Base-by-base conservation (phyloP, 306 rosid species). In the Herpetospermum pedunculosum region DNA sequence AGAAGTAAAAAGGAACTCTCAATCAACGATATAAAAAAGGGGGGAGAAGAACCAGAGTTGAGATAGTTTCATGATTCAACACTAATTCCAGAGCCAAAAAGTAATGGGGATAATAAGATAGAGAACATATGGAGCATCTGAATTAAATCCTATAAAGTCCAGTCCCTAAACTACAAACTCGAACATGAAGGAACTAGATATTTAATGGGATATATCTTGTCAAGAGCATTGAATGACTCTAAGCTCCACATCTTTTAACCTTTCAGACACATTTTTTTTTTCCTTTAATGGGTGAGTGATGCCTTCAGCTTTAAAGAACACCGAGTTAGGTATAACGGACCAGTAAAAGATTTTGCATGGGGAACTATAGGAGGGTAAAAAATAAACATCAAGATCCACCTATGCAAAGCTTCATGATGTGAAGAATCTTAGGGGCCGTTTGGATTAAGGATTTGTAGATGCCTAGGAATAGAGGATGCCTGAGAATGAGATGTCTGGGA, bases 221-320 rank as follows among this genome's bases (percentile, higher is more conserved):
- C 79, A 83, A 77, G 72, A 88, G 76, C 82, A 87, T 80, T 84
- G 76, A 84, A 80, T 74, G 81, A 81, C n/a, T n/a, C 84, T 68
- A 82, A 85, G 78, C 84, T 84, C 83, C 82, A 75, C 74, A 79
- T 86, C 76, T 77, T 78, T 85, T 94, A 90, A 94, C 99, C 99
- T 94, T 94, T 96, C 97, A 91, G 92, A 88, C 88, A 94, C 89
- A 94, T 71, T 91, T 94, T 85, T 96, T 82, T 87, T 91, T 94
- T 82, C 91, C 99, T 89, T 88, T 91, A 89, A 89, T 89, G 73
- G 97, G 97, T 88, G 99, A 89, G 80, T 83, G 99, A 83, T 84
- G 96, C 99, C 99, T 94, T 94, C 99, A 94, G 95, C 86, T 89
- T 87, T 88, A 89, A 89, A 94, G 92, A 91, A 88, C 90, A 94